These are phyloP conservation scores for Penicillium cinerascens DNA, from an alignment of 495 filamentous ascomycete species.

Conservation along the genomic window DNA sequence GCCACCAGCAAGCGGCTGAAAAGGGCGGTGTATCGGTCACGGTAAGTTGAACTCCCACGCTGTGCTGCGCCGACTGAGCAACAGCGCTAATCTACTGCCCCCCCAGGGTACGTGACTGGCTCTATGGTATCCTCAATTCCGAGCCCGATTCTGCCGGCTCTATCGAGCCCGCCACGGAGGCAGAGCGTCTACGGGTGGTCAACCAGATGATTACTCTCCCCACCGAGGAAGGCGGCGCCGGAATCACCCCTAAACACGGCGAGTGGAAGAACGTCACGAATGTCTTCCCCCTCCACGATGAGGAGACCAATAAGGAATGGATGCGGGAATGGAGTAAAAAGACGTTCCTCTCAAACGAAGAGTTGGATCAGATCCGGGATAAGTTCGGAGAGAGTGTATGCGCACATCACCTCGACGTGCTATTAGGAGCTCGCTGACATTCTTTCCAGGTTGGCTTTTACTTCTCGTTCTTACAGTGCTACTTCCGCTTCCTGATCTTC, in stretches of 20 bases:
- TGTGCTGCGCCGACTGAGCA: not conserved
- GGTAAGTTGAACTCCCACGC: slow-evolving; percentile 37
- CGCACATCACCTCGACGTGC: not conserved
- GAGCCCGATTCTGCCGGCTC: slow-evolving; percentile 68
- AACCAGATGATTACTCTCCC: slow-evolving; percentile 85
- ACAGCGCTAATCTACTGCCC: not conserved
- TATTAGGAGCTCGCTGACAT: not conserved
- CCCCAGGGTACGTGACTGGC: slow-evolving; percentile 89
- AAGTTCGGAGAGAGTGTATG: slow-evolving; percentile 82
- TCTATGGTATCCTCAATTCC: slow-evolving; percentile 77
- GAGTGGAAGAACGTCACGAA: slow-evolving; percentile 82
- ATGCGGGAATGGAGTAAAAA: slow-evolving; percentile 83
- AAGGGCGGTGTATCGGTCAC: slow-evolving; percentile 62
- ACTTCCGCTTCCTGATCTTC: slow-evolving; percentile 81
- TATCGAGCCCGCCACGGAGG: slow-evolving; percentile 72
- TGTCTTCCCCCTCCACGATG: slow-evolving; percentile 86
- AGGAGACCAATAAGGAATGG: slow-evolving; percentile 83
- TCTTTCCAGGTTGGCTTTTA: slow-evolving; percentile 73
- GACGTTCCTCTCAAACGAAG: slow-evolving; percentile 71
- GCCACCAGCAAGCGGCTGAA: slow-evolving; percentile 46
- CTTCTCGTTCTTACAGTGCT: slow-evolving; percentile 92
- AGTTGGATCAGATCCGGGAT: slow-evolving; percentile 81
- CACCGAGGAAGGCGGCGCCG: slow-evolving; percentile 78
- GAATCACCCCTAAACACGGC: slow-evolving; percentile 77
- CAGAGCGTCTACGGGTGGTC: slow-evolving; percentile 81